Evolutionary conservation across 164 flowering plant genomes (phyloP), one percentile per base, ranked within the genome.

Genomic region (Tinospora cordifolia): DNA sequence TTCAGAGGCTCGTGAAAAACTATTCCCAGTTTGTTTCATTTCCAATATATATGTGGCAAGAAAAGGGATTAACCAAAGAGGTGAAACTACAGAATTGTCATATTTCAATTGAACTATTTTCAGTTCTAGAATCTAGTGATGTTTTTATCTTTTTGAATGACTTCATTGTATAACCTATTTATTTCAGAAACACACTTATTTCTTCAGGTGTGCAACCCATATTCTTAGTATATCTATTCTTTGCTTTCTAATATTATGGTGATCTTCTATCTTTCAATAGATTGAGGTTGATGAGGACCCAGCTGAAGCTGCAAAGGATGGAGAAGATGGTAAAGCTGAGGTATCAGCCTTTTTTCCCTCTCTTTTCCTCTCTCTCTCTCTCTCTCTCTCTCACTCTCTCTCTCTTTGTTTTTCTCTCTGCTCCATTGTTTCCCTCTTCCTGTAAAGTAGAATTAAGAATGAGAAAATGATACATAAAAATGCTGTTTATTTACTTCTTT

Each of bases 251-350:
- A 54, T 54, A 1, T 24, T 24, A 54, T 21, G 9, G 4, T 7
- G 9, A 54, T 54, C 60, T 54, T 54, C 21, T 19, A 59, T 66
- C 22, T 21, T 30, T 13, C 60, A 68, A 66, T 76, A 90, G 99
- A 91, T 92, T 73, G 99, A 92, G 82, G 97, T 94, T 77, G 99
- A 94, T 67, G 98, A 92, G 62, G 98, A 89, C 75, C 90, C 98
- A 10, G 78, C 88, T 66, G 97, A 89, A 73, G 88, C 85, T n/a
- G 84, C 80, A 66, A 87, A 84, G 74, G 97, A 87, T 63, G 93
- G 79, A 8, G 83, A 84, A 71, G 90, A 83, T 74, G 92, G 73
- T 63, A 81, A 83, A 57, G 69, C 82, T 41, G 99, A 92, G 93
- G 99, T 89, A 81, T 57, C 36, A 30, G 4, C 36, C 36, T 30